These are phyloP conservation scores for Ambrosiella cleistominuta DNA, from an alignment of 2,329 filamentous ascomycete species.

Conservation along the genomic window DNA sequence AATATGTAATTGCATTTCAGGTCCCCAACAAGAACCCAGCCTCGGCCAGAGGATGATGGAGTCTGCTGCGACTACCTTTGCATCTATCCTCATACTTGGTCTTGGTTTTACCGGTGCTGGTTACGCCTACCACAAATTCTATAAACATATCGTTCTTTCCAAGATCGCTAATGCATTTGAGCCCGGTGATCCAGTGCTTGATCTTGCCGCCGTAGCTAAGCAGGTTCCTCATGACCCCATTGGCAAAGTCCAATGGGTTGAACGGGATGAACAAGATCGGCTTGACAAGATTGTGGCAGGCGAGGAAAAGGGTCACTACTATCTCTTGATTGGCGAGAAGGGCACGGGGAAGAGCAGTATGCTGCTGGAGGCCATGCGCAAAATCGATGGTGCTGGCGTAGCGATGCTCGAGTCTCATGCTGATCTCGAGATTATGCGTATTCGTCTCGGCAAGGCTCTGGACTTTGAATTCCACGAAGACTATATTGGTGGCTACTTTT, in stretches of 20 bases:
- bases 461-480: constrained; percentile 97
- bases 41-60: constrained; percentile 49
- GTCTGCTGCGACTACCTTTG: constrained; percentile 56
- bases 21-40: constrained; percentile 19
- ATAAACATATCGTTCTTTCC: constrained; percentile 76
- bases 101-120: constrained; percentile 47
- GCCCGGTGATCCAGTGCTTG: constrained; percentile 78
- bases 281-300: constrained; percentile 76
- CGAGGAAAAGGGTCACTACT: constrained; percentile 60
- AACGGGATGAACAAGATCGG: constrained; percentile 60
- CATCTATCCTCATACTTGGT: constrained; percentile 56
- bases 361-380: constrained; percentile 87
- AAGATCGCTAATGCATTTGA: constrained; percentile 90
- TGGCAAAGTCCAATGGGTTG: constrained; percentile 49
- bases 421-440: constrained; percentile 85
- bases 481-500: constrained; percentile 92
- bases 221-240: constrained; percentile 28
- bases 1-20: neutral
- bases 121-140: constrained; percentile 63
- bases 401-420: constrained; percentile 95
- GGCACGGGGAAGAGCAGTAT: constrained; percentile 94
- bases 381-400: constrained; percentile 72
- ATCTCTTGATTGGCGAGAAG: constrained; percentile 84
- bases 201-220: constrained; percentile 52
- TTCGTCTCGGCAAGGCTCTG: constrained; percentile 78